Evolutionary conservation across 352 stramenopile species (phyloP).

Genomic region (Globisporangium paddicum): DNA sequence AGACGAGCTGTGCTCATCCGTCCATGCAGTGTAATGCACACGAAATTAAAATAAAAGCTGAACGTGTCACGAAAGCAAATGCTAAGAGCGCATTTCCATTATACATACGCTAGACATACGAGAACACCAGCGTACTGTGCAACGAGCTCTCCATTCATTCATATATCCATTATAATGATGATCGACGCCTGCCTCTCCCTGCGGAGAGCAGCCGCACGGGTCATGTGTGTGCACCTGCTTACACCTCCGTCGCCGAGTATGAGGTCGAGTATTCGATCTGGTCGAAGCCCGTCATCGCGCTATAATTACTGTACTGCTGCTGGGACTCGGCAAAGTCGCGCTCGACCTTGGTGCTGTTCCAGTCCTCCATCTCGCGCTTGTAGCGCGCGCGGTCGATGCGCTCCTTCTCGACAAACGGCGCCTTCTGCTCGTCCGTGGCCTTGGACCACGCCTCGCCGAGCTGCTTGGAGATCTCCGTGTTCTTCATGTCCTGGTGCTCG

Average conservation of each 20-base stretch:
- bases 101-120: not conserved
- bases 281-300: constrained; percentile 77
- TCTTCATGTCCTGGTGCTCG: constrained; percentile 93
- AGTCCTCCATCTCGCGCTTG: constrained; percentile 92
- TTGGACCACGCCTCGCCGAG: constrained; percentile 92
- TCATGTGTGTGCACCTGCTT: constrained; percentile 17
- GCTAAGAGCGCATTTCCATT: not conserved
- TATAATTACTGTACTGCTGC: constrained; percentile 80
- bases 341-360: constrained; percentile 82
- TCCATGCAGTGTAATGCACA: not conserved
- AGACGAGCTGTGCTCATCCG: not conserved
- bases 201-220: not conserved
- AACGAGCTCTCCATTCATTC: constrained; percentile 2
- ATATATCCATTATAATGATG: constrained; percentile 12
- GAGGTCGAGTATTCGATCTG: constrained; percentile 69
- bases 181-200: not conserved
- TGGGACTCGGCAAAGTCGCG: constrained; percentile 80
- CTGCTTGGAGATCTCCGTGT: constrained; percentile 94
- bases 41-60: constrained; percentile 1
- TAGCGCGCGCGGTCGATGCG: constrained; percentile 89
- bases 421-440: constrained; percentile 88
- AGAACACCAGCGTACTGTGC: no score
- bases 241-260: constrained; percentile 71
- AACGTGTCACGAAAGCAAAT: not conserved
- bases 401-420: constrained; percentile 91